Conservation (phyloP, 257 asterid species). For the Salvia miltiorrhiza region DNA sequence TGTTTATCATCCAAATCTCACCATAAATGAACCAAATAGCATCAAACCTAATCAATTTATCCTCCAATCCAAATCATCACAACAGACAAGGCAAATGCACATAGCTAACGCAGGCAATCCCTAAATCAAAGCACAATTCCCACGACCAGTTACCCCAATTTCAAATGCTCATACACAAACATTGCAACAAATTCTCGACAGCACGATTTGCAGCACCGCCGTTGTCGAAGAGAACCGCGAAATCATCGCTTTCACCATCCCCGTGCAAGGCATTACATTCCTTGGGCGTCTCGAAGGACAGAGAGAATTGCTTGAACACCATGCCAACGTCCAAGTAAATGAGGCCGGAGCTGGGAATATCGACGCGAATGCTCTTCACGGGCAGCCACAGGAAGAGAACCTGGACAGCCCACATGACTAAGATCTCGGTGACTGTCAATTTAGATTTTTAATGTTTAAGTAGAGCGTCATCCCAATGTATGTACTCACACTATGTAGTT, state of each 20-base stretch:
- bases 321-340: slow-evolving; percentile 85
- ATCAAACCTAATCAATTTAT: neutral
- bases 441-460: too few species aligned
- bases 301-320: slow-evolving; percentile 73
- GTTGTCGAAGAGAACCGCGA: slow-evolving; percentile 16
- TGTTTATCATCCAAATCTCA: neutral
- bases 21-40: too few species aligned
- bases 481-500: too few species aligned
- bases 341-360: slow-evolving; percentile 85
- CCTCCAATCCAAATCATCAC: neutral
- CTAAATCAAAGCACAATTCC: too few species aligned
- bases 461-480: too few species aligned
- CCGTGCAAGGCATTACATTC: slow-evolving; percentile 46
- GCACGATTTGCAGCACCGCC: slow-evolving; percentile 7
- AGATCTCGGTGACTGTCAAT: too few species aligned
- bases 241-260: too few species aligned
- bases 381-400: slow-evolving; percentile 89
- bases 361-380: slow-evolving; percentile 68
- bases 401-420: too few species aligned
- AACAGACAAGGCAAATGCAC: too few species aligned
- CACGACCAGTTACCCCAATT: too few species aligned
- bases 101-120: too few species aligned
- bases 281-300: slow-evolving; percentile 76
- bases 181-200: slow-evolving; percentile 42
- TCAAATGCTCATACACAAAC: too few species aligned